Percentiles rank a stretch among this genome's conserved stretches.
These are phyloP conservation scores for Acaromyces ingoldii DNA, from an alignment of 1,284 basidiomycete species.

Conservation along the genomic window DNA sequence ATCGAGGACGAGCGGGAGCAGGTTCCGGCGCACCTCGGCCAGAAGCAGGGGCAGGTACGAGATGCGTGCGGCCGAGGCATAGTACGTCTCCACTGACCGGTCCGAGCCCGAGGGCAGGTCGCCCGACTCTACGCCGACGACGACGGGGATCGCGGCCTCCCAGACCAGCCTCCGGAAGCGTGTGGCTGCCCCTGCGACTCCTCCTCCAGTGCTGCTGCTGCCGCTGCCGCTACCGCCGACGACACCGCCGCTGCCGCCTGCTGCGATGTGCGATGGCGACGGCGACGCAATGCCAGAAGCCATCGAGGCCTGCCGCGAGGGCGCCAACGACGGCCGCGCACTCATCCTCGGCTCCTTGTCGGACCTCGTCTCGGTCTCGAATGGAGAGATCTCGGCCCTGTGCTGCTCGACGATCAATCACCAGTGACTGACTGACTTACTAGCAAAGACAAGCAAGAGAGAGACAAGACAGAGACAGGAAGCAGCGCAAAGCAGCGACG, in stretches of 20 bases:
- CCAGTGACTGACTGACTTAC: too few relatives aligned
- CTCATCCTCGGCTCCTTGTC: too few relatives aligned
- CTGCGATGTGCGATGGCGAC: too few relatives aligned
- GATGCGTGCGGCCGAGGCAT: conserved; percentile 28
- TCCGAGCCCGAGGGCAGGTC: conserved; percentile 26
- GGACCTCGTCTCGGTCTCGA: too few relatives aligned
- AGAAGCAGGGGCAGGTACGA: conserved; percentile 38
- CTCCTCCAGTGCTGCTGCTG: background rate
- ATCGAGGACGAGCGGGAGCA: conserved; percentile 30
- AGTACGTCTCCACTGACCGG: conserved; percentile 22
- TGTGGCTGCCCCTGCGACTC: background rate
- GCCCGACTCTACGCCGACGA: conserved; percentile 19
- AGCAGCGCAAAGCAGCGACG: too few relatives aligned
- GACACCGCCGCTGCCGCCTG: background rate
- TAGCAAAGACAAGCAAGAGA: too few relatives aligned
- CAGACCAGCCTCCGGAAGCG: conserved; percentile 28
- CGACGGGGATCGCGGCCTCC: conserved; percentile 33
- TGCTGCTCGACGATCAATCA: too few relatives aligned
- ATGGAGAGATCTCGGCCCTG: too few relatives aligned
- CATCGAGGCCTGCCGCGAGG: background rate
- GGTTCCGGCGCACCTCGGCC: conserved; percentile 22
- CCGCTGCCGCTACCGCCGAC: background rate
- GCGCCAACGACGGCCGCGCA: too few relatives aligned
- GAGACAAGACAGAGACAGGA: too few relatives aligned
- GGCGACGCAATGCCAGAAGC: background rate